A percentile compares a stretch with the other conserved stretches of the same genome.
These are phyloP conservation scores for Bauhinia variegata DNA, from an alignment of 306 rosid species.

Conservation along the genomic window DNA sequence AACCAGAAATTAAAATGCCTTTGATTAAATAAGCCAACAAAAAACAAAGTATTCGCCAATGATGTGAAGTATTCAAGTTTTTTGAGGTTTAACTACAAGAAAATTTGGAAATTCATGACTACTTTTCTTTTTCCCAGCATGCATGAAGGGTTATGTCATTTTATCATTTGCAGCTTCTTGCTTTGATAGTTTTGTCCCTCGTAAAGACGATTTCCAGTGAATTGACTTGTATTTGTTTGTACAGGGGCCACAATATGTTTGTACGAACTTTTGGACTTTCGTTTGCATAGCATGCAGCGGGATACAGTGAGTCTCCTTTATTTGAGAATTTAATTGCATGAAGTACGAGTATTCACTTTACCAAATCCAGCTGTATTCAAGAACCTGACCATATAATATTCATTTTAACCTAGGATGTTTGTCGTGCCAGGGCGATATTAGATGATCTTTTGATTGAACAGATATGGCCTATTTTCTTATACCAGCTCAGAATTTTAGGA, in stretches of 20 bases:
- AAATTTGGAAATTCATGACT: background rate
- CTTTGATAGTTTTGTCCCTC: conserved; percentile 12
- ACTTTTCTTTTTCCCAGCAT: background rate
- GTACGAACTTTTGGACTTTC: conserved; percentile 78
- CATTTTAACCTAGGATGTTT: background rate
- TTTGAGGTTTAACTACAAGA: background rate
- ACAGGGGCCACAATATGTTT: conserved; percentile 90
- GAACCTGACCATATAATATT: background rate
- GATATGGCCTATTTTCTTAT: too few relatives aligned
- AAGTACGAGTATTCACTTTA: background rate
- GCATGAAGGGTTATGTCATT: background rate
- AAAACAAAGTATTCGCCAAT: background rate
- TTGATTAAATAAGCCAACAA: conserved; percentile 12
- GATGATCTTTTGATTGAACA: conserved; percentile 6
- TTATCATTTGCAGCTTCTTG: background rate
- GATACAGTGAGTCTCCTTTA: conserved; percentile 79
- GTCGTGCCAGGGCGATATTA: conserved; percentile 1
- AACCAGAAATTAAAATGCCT: background rate
- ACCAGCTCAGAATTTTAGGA: too few relatives aligned
- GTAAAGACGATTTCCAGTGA: conserved; percentile 1
- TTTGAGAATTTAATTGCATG: background rate
- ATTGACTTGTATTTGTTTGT: conserved; percentile 15
- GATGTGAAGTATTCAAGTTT: background rate
- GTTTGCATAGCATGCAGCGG: conserved; percentile 81
- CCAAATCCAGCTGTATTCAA: background rate